These are phyloP conservation scores for Raphanus raphanistrum DNA, from an alignment of 345 rosid genomes.

Conservation along the genomic window DNA sequence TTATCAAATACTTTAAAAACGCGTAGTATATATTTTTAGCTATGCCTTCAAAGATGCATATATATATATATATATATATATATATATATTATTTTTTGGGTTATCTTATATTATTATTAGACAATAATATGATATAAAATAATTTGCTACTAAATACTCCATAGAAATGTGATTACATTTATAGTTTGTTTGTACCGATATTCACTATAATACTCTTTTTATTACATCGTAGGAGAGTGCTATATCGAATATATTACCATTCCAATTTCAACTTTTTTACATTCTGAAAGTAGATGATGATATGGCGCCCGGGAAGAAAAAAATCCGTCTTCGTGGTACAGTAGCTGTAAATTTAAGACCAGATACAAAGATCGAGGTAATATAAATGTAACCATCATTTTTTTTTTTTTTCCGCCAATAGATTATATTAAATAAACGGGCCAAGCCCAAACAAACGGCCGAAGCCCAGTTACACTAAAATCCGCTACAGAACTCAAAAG, in stretches of 20 bases:
- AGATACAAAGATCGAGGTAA: constrained; percentile 51
- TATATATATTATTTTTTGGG: background rate
- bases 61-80: background rate
- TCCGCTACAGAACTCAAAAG: no score
- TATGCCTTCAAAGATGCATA: background rate
- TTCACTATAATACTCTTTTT: background rate
- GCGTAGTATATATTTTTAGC: background rate
- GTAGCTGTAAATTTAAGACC: constrained; percentile 53
- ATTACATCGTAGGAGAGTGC: background rate
- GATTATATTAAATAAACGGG: no score
- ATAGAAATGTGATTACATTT: background rate
- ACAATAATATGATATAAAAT: background rate
- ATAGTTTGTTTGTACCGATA: background rate
- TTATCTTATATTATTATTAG: background rate
- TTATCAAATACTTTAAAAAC: background rate
- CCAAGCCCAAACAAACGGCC: no score
- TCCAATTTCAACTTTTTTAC: background rate
- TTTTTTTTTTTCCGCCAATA: no score
- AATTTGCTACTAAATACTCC: background rate
- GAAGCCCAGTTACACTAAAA: no score
- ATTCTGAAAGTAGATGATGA: constrained; percentile 11
- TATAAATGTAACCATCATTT: background rate
- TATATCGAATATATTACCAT: background rate
- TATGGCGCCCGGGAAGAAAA: background rate
- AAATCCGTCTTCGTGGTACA: constrained; percentile 24